phyloP scores from a whole-genome alignment of 2,329 filamentous ascomycete species.

The Colletotrichum costaricense region DNA sequence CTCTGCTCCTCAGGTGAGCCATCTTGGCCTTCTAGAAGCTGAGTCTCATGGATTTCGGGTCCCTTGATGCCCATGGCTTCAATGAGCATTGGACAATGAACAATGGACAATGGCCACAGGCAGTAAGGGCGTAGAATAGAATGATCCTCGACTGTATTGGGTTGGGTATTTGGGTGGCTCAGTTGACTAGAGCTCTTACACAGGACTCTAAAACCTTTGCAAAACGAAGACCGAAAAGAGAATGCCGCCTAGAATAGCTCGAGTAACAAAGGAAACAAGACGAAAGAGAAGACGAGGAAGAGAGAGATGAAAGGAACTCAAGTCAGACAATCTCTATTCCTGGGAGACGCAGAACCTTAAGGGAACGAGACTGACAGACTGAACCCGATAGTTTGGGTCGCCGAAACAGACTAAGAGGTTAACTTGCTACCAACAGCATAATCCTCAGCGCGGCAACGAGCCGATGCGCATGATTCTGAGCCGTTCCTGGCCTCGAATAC shows the following conservation, averaged over 20 bases:
- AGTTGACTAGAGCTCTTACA: neutral
- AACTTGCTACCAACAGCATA: slow-evolving; percentile 23
- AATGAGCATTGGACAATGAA: neutral
- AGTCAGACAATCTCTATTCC: too few species aligned
- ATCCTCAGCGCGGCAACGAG: slow-evolving; percentile 25
- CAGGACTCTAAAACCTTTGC: too few species aligned
- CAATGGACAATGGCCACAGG: too few species aligned
- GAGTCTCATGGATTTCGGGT: neutral
- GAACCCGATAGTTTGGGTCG: slow-evolving; percentile 1
- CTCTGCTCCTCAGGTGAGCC: neutral
- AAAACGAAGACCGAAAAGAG: neutral
- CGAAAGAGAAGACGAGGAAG: neutral
- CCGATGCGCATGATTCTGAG: slow-evolving; percentile 21
- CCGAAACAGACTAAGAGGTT: slow-evolving; percentile 20
- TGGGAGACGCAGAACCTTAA: slow-evolving; percentile 13
- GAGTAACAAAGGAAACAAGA: slow-evolving; percentile 3
- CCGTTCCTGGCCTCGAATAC: slow-evolving; percentile 9
- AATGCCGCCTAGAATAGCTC: neutral
- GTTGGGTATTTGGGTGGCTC: too few species aligned
- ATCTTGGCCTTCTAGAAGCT: neutral
- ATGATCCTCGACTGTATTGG: too few species aligned
- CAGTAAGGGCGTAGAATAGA: too few species aligned
- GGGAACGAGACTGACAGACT: neutral
- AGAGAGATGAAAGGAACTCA: neutral
- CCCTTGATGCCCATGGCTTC: slow-evolving; percentile 7